These are phyloP conservation scores for Chloris gayana DNA, from an alignment of 176 grass and related monocot species.

Conservation along the genomic window DNA sequence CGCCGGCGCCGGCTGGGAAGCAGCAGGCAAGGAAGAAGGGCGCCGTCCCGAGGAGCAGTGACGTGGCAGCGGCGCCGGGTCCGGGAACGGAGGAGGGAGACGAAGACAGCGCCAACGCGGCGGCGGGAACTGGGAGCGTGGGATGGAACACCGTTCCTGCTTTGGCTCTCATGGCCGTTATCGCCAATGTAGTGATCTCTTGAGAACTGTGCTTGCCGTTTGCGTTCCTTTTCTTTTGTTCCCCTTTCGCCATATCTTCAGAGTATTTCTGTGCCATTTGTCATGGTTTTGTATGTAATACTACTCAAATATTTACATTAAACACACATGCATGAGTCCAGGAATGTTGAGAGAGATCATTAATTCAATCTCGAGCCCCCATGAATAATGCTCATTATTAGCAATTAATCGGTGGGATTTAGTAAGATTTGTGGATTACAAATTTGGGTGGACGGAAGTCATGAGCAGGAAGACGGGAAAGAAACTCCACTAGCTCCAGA, in stretches of 20 bases:
- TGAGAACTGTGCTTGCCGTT: neutral
- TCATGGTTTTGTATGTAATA: neutral
- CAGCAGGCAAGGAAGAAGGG: neutral
- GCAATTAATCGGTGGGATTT: too few species aligned
- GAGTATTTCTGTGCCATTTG: neutral
- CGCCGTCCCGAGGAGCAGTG: constrained; percentile 7
- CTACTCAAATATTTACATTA: too few species aligned
- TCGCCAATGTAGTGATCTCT: neutral
- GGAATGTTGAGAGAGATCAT: neutral
- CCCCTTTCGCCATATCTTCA: too few species aligned
- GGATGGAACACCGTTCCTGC: neutral
- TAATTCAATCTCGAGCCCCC: neutral
- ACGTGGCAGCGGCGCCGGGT: neutral
- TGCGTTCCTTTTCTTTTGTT: neutral
- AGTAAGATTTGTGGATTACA: too few species aligned
- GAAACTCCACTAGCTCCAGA: too few species aligned
- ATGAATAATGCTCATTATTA: too few species aligned
- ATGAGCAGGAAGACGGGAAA: too few species aligned
- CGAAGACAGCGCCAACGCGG: neutral
- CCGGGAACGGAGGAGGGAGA: neutral
- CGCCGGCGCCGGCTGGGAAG: constrained; percentile 15
- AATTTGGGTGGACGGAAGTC: too few species aligned
- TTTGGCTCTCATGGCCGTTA: neutral
- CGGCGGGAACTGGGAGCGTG: neutral
- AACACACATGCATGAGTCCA: neutral